Conservation (phyloP, 345 rosid species). For the Fremontodendron californicum region DNA sequence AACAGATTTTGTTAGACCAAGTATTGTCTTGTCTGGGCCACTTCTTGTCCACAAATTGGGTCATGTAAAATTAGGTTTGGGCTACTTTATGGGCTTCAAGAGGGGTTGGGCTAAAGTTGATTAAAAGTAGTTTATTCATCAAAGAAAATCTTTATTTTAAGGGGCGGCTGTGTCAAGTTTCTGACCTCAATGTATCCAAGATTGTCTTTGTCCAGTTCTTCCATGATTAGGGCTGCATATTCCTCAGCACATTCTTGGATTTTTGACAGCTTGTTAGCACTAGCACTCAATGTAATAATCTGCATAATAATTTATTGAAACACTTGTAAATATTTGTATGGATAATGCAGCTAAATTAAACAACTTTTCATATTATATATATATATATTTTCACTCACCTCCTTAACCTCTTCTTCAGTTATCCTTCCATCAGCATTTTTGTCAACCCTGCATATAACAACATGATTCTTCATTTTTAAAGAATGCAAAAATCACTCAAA, state of each 20-base stretch:
- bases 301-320: constrained; percentile 21
- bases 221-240: constrained; percentile 84
- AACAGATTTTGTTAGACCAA: neutral
- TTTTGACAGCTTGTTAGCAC: constrained; percentile 70
- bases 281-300: constrained; percentile 78
- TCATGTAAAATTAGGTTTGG: neutral
- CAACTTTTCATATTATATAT: neutral
- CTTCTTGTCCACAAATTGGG: neutral
- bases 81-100: neutral
- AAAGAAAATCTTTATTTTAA: too few relatives aligned
- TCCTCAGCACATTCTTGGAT: constrained; percentile 68
- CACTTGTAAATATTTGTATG: neutral
- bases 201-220: constrained; percentile 69
- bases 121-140: neutral
- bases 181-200: constrained; percentile 74
- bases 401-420: constrained; percentile 64
- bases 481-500: neutral
- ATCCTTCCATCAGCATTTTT: constrained; percentile 76
- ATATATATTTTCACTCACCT: constrained; percentile 47
- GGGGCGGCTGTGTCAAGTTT: neutral
- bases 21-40: neutral
- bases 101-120: neutral
- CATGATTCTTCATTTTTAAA: neutral
- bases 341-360: neutral
- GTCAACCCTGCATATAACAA: constrained; percentile 57